Conservation (phyloP, 2,329 filamentous ascomycete species). For the Fusarium longipes region DNA sequence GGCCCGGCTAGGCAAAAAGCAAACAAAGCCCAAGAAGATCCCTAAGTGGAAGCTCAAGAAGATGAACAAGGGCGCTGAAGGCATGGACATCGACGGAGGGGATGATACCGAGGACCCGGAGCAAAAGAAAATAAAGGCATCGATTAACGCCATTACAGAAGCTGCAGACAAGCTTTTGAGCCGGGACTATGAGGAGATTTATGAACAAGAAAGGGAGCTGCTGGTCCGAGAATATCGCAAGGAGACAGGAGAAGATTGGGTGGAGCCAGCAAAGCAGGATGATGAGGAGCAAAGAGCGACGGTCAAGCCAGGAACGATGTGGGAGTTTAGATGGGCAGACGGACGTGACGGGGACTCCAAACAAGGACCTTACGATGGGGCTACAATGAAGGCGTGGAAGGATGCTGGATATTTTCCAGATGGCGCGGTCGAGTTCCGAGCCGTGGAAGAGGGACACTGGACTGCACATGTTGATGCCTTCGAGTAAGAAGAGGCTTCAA, state of each 20-base stretch:
- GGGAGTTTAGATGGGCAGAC: conserved; percentile 95
- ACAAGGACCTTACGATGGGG: conserved; percentile 88
- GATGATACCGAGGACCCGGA: conserved; percentile 69
- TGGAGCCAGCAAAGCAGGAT: conserved; percentile 54
- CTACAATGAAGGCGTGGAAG: conserved; percentile 91
- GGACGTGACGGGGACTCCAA: conserved; percentile 80
- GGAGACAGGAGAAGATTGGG: conserved; percentile 90
- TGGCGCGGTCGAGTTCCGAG: conserved; percentile 79
- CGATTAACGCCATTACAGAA: conserved; percentile 85
- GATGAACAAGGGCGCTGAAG: conserved; percentile 63
- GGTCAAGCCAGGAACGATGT: conserved; percentile 55
- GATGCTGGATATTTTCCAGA: conserved; percentile 89
- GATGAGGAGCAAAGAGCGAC: conserved; percentile 23
- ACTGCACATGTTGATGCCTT: conserved; percentile 60
- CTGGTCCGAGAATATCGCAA: conserved; percentile 84
- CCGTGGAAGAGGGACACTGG: conserved; percentile 68
- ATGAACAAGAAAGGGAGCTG: conserved; percentile 86
- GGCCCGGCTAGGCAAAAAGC: conserved; percentile 78
- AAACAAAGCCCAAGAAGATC: conserved; percentile 68
- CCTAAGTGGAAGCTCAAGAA: conserved; percentile 79
- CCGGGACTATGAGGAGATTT: conserved; percentile 88
- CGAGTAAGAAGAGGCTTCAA: conserved; percentile 53
- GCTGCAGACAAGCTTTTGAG: conserved; percentile 89
- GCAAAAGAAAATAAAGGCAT: conserved; percentile 75
- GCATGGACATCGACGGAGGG: conserved; percentile 76